phyloP scores from a whole-genome alignment of 441 rosid species.

The Melastoma candidum region DNA sequence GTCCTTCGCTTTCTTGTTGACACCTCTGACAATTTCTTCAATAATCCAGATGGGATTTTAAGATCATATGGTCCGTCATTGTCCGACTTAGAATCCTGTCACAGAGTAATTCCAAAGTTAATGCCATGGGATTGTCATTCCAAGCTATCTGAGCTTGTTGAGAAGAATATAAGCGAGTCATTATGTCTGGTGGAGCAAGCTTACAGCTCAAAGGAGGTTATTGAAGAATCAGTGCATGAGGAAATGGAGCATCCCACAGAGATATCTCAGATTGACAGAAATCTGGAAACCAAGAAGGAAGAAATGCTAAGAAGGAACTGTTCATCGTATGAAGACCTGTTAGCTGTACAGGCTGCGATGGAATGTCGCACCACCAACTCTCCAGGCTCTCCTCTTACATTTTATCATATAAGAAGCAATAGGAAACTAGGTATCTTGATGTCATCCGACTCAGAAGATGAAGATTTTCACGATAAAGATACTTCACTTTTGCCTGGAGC shows the following conservation, averaged over 20 bases:
- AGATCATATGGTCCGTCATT: conserved; percentile 21
- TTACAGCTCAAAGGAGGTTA: conserved; percentile 19
- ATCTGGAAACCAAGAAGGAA: conserved; percentile 65
- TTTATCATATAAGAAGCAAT: conserved; percentile 26
- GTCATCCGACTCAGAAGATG: conserved; percentile 91
- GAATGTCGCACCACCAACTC: conserved; percentile 29
- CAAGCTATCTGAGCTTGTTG: conserved; percentile 60
- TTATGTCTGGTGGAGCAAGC: conserved; percentile 37
- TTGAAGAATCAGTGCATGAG: conserved; percentile 32
- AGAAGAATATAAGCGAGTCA: conserved; percentile 52
- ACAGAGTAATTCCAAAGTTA: conserved; percentile 50
- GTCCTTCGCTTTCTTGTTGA: too few species aligned
- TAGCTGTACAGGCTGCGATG: conserved; percentile 24
- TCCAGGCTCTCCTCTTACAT: conserved; percentile 36
- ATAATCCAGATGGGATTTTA: conserved; percentile 2
- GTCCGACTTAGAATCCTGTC: conserved; percentile 54
- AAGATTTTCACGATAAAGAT: conserved; percentile 15
- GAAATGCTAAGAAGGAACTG: conserved; percentile 55
- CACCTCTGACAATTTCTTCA: too few species aligned
- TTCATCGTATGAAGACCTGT: conserved; percentile 33
- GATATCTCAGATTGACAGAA: conserved; percentile 27
- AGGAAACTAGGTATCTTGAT: conserved; percentile 44
- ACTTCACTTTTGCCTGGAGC: neutral
- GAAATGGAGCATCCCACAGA: conserved; percentile 23
- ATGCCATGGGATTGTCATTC: conserved; percentile 73